These are phyloP conservation scores for Alternaria triticina DNA, from an alignment of 2,329 filamentous ascomycete genomes.

Conservation along the genomic window DNA sequence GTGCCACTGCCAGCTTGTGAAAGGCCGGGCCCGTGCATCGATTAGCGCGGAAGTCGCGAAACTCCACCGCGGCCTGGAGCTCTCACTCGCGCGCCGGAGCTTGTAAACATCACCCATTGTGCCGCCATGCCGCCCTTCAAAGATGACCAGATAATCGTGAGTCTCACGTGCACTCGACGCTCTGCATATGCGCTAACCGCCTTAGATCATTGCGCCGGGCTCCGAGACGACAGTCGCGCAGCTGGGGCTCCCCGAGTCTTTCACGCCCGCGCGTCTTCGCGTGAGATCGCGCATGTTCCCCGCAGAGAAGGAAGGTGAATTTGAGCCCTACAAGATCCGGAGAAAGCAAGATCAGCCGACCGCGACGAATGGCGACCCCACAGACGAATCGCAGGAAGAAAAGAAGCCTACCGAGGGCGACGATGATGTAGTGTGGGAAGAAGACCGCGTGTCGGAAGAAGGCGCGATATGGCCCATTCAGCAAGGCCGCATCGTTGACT, in stretches of 20 bases:
- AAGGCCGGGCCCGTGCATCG: slow-evolving; percentile 8
- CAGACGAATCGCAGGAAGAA: slow-evolving; percentile 27
- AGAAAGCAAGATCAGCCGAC: slow-evolving; percentile 46
- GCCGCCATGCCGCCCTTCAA: slow-evolving; percentile 53
- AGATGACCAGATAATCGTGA: slow-evolving; percentile 54
- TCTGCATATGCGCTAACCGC: slow-evolving; percentile 14
- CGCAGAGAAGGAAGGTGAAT: slow-evolving; percentile 76
- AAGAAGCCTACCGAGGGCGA: slow-evolving; percentile 49
- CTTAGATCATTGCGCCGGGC: slow-evolving; percentile 75
- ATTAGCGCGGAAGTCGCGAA: slow-evolving; percentile 14
- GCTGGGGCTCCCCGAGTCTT: slow-evolving; percentile 85
- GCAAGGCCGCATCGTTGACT: slow-evolving; percentile 84
- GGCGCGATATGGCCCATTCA: slow-evolving; percentile 86
- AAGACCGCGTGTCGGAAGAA: slow-evolving; percentile 85
- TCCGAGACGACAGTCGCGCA: slow-evolving; percentile 91
- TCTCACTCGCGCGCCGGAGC: slow-evolving; percentile 19
- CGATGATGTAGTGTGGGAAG: slow-evolving; percentile 76
- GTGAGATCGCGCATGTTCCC: slow-evolving; percentile 94
- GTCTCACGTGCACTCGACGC: slow-evolving; percentile 7
- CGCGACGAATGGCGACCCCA: slow-evolving; percentile 39
- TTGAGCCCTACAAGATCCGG: slow-evolving; percentile 81
- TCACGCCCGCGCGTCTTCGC: slow-evolving; percentile 86
- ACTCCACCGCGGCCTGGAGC: slow-evolving; percentile 12
- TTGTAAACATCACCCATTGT: slow-evolving; percentile 29
- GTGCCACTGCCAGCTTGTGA: slow-evolving; percentile 6